phyloP scores from a whole-genome alignment of 2,329 filamentous ascomycete species.

The Colletotrichum shisoi region DNA sequence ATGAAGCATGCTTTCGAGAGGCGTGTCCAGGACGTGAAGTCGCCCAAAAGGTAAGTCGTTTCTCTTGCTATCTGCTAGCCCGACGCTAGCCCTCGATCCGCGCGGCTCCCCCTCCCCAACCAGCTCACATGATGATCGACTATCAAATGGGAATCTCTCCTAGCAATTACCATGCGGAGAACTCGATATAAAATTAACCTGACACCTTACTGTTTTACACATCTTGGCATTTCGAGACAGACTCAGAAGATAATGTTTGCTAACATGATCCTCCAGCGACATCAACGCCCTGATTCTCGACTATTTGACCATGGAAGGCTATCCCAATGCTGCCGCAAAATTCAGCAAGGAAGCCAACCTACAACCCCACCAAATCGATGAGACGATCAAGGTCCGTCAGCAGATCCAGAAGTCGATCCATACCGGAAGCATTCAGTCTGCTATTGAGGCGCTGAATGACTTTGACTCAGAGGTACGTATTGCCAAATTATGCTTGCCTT shows the following conservation, averaged over 20 bases:
- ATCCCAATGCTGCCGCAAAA: constrained; percentile 88
- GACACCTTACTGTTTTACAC: constrained; percentile 45
- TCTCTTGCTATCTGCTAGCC: constrained; percentile 30
- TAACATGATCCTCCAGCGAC: constrained; percentile 67
- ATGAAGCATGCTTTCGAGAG: constrained; percentile 77
- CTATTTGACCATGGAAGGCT: constrained; percentile 95
- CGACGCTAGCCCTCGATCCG: constrained; percentile 18
- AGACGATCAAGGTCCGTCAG: constrained; percentile 79
- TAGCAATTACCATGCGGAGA: constrained; percentile 90
- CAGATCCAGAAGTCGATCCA: constrained; percentile 87
- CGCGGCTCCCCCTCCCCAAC: constrained; percentile 34
- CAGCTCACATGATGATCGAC: constrained; percentile 75
- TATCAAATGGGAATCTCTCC: constrained; percentile 99
- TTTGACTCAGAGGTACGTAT: constrained; percentile 84
- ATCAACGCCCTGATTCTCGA: constrained; percentile 96
- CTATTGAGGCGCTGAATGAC: constrained; percentile 88
- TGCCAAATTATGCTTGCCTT: constrained; percentile 34
- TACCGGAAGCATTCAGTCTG: constrained; percentile 81
- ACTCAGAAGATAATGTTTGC: constrained; percentile 32
- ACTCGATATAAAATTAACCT: constrained; percentile 76
- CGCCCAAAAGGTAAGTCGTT: constrained; percentile 82
- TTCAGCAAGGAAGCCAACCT: constrained; percentile 96
- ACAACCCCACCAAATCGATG: constrained; percentile 72
- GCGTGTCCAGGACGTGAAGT: constrained; percentile 83
- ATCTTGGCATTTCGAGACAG: constrained; percentile 37